These are phyloP conservation scores for Saccharomycopsis sp. DNA, from an alignment of 805 yeast species.

Conservation along the genomic window DNA sequence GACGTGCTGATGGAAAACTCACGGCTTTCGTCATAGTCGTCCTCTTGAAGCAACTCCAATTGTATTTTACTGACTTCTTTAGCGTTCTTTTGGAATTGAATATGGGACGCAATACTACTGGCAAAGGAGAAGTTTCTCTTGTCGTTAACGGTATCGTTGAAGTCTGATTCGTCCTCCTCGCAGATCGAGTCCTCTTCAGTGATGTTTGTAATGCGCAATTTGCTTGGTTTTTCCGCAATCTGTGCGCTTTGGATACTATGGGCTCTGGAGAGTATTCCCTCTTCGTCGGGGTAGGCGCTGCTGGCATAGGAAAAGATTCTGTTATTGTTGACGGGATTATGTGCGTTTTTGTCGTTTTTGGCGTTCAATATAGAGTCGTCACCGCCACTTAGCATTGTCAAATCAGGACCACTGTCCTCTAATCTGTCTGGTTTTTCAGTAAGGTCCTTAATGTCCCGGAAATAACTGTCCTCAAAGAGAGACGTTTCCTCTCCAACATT, in stretches of 20 bases:
- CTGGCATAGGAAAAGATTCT: conserved; percentile 1
- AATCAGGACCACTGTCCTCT: background rate
- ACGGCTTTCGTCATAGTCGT: background rate
- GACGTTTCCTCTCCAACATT: background rate
- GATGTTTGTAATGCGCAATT: background rate
- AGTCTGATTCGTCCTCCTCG: background rate
- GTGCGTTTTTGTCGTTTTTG: background rate
- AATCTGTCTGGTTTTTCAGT: background rate
- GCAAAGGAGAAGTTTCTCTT: conserved; percentile 19
- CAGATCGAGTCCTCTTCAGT: background rate
- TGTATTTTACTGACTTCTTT: conserved; percentile 4
- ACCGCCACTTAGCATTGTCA: background rate
- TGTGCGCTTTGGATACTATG: background rate
- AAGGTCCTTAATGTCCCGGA: background rate
- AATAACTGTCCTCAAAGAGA: background rate
- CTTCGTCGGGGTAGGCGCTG: conserved; percentile 5
- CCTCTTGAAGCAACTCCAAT: background rate
- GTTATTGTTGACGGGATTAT: background rate
- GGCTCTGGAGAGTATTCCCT: background rate
- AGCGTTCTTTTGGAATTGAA: conserved; percentile 17
- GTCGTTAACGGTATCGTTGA: background rate
- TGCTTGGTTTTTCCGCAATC: conserved; percentile 1
- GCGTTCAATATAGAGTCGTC: background rate
- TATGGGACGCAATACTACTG: conserved; percentile 18
- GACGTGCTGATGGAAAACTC: conserved; percentile 4